phyloP scores from a whole-genome alignment of 441 rosid genomes.

The Theobroma grandiflorum region DNA sequence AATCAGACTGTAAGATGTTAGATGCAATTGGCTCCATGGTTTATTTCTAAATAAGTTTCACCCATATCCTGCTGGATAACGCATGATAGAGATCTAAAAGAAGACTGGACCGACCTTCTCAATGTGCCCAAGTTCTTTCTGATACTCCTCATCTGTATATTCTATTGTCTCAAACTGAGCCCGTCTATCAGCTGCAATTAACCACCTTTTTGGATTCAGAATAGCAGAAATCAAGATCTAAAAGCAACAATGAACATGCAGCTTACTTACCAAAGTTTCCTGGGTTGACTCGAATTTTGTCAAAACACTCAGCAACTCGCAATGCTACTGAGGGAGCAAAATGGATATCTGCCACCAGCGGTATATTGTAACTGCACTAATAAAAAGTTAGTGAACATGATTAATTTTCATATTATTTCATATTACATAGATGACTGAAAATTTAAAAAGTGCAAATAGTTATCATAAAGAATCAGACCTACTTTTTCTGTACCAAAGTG shows the following conservation, averaged over 20 bases:
- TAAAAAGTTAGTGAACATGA: constrained; percentile 22
- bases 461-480: constrained; percentile 28
- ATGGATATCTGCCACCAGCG: constrained; percentile 97
- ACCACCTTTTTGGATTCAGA: constrained; percentile 30
- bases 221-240: constrained; percentile 18
- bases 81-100: neutral
- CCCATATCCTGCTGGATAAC: neutral
- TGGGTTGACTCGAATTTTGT: constrained; percentile 97
- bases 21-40: neutral
- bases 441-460: constrained; percentile 22
- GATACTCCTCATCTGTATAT: constrained; percentile 93
- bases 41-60: neutral
- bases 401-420: constrained; percentile 24
- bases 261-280: constrained; percentile 84
- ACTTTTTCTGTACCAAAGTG: constrained; percentile 92
- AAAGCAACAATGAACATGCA: constrained; percentile 27
- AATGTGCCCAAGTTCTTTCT: constrained; percentile 93
- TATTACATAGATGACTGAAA: constrained; percentile 9
- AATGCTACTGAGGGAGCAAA: constrained; percentile 94
- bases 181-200: constrained; percentile 86
- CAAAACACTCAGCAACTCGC: constrained; percentile 94
- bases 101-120: constrained; percentile 63
- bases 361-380: constrained; percentile 86
- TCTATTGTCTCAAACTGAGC: constrained; percentile 95
- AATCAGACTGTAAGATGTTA: neutral